A percentile compares a stretch with the other conserved stretches of the same genome.
phyloP scores from a whole-genome alignment of 495 filamentous ascomycete species.

The Penicillium canariense region DNA sequence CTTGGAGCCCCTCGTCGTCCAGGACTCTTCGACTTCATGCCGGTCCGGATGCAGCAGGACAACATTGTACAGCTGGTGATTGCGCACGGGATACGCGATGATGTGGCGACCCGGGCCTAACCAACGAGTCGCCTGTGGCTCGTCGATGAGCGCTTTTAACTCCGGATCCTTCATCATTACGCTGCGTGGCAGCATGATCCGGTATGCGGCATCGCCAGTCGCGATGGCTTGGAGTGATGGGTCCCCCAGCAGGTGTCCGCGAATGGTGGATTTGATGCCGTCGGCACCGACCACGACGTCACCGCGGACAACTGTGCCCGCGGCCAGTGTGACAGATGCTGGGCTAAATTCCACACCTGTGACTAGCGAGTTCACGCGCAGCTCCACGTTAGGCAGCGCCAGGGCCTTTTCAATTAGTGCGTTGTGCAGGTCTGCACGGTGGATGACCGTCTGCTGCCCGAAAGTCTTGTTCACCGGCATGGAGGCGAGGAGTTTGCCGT shows the following conservation, averaged over 20 bases:
- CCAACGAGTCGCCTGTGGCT: slow-evolving; percentile 43
- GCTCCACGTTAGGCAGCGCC: slow-evolving; percentile 34
- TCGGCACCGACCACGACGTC: slow-evolving; percentile 49
- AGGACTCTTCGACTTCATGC: slow-evolving; percentile 39
- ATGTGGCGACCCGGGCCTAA: slow-evolving; percentile 45
- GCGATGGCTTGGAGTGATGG: slow-evolving; percentile 29
- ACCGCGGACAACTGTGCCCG: slow-evolving; percentile 33
- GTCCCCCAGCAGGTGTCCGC: slow-evolving; percentile 31
- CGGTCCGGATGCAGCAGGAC: slow-evolving; percentile 43
- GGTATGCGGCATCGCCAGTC: slow-evolving; percentile 47
- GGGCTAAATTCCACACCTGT: slow-evolving; percentile 30
- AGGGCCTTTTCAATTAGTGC: slow-evolving; percentile 38
- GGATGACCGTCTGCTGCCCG: slow-evolving; percentile 43
- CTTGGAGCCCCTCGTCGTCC: slow-evolving; percentile 44
- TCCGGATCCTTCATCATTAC: slow-evolving; percentile 38
- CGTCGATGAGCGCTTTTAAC: slow-evolving; percentile 33
- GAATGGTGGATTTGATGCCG: slow-evolving; percentile 45
- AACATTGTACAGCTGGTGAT: slow-evolving; percentile 44
- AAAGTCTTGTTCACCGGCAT: slow-evolving; percentile 43
- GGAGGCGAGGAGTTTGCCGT: slow-evolving; percentile 36
- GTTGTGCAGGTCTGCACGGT: slow-evolving; percentile 46
- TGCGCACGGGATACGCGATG: slow-evolving; percentile 43
- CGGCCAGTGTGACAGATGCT: slow-evolving; percentile 32
- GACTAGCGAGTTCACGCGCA: slow-evolving; percentile 37
- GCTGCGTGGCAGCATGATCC: slow-evolving; percentile 39